Evolutionary conservation across 2,329 filamentous ascomycete species (phyloP), one percentile per base, ranked within the genome.

Genomic region (Nannizzia gypsea): DNA sequence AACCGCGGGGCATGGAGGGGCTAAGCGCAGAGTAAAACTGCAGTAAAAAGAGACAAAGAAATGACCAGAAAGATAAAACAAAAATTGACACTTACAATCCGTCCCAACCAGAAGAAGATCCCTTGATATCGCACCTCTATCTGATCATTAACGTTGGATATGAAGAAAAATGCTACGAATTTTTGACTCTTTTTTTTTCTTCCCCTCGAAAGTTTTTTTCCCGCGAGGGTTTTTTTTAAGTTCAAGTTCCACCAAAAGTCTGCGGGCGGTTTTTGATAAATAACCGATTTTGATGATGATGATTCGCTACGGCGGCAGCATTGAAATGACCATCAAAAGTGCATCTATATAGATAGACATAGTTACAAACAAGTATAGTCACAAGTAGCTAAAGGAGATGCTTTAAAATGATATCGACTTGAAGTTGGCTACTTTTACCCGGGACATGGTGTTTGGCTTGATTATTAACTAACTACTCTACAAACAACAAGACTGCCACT

Each of bases 1-100:
- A 11, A 34, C 28, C 15, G 50, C 50, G 50, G 50, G 50, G 50
- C 28, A 54, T 54, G 50, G 50, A 54, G 50, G 50, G 50, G 50
- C 15, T 17, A 8, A 34, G 9, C 11, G 5, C 15, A 34, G 15
- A 34, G n/a, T 13, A 26, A 24, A 24, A 54, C n/a, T 15, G 15
- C 28, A 8, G 26, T 9, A 20, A 13, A 17, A 3, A 22, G 13
- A 54, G 26, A 9, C 28, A 5, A 34, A 31, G 26, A 13, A 34
- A 2, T 9, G 20, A 22, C 34, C 31, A 11, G 2, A 50, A 15
- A 54, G 13, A 8, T 11, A 34, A 36, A 11, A 54, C 6, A 9
- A 36, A 52, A 52, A 2, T 26, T 20, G 26, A 20, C 50, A 54
- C 50, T 54, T 54, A 54, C 50, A 31, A 17, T 13, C 34, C 50